Evolutionary conservation across 2,329 filamentous ascomycete genomes (phyloP).

Genomic region (Diaporthe sp.): DNA sequence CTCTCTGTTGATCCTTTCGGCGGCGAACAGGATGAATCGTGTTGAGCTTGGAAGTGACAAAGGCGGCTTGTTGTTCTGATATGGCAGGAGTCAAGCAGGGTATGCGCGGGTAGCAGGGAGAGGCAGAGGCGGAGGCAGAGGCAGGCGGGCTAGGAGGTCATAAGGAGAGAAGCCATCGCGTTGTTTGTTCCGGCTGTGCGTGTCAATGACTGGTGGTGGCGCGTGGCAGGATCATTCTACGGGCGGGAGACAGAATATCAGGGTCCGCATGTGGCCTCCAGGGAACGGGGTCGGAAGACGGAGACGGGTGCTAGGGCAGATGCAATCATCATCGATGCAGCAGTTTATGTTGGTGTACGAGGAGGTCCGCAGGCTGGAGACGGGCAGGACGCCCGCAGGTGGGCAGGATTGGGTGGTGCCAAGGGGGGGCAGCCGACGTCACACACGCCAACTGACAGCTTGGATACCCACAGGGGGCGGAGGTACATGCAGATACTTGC

Average conservation of each 20-base stretch:
- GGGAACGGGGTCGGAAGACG: constrained; percentile 20
- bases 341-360: constrained; percentile 21
- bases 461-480: constrained; percentile 21
- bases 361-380: constrained; percentile 16
- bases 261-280: constrained; percentile 4
- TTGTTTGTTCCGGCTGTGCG: constrained; percentile 10
- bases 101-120: neutral
- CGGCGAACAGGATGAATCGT: neutral
- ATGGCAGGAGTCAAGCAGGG: neutral
- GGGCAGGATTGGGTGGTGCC: neutral
- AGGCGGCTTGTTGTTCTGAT: neutral
- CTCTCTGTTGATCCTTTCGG: neutral
- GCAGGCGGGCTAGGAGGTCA: neutral
- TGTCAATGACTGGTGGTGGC: constrained; percentile 27
- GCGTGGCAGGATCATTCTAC: constrained; percentile 1
- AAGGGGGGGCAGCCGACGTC: constrained; percentile 29
- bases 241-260: constrained; percentile 6
- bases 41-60: neutral
- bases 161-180: constrained; percentile 29
- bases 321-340: constrained; percentile 38
- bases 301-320: constrained; percentile 18
- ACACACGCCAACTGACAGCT: constrained; percentile 32
- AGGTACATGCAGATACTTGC: constrained; percentile 23
- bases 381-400: constrained; percentile 2
- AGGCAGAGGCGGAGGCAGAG: neutral